Conservation (phyloP, 129 eudicot species). For the Flaveria linearis region DNA sequence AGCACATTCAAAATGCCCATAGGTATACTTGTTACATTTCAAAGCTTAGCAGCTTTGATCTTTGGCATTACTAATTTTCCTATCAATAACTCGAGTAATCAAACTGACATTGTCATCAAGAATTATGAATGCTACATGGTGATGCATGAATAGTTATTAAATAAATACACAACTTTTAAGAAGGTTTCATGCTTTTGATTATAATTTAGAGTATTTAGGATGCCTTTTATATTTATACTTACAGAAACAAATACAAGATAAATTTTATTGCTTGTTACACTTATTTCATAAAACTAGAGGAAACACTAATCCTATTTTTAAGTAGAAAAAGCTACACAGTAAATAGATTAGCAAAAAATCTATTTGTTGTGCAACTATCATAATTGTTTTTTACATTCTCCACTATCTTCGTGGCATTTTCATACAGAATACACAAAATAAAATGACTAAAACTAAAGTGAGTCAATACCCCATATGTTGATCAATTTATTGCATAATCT, state of each 20-base stretch:
- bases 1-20: background rate
- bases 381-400: background rate
- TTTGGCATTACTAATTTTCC: background rate
- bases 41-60: background rate
- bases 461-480: background rate
- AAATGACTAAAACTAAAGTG: background rate
- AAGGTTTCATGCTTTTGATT: background rate
- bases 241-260: background rate
- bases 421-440: background rate
- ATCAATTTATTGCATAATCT: background rate
- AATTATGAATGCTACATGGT: background rate
- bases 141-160: too few relatives aligned
- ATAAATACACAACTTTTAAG: background rate
- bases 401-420: background rate
- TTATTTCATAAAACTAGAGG: background rate
- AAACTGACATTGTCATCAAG: background rate
- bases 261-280: background rate
- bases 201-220: background rate
- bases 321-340: background rate
- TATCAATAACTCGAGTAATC: background rate
- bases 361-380: background rate
- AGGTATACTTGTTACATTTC: background rate
- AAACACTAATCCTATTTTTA: background rate
- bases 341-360: background rate
- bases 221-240: background rate